phyloP scores from a whole-genome alignment of 2,329 filamentous ascomycete genomes.

The Akanthomyces dipterigenus region DNA sequence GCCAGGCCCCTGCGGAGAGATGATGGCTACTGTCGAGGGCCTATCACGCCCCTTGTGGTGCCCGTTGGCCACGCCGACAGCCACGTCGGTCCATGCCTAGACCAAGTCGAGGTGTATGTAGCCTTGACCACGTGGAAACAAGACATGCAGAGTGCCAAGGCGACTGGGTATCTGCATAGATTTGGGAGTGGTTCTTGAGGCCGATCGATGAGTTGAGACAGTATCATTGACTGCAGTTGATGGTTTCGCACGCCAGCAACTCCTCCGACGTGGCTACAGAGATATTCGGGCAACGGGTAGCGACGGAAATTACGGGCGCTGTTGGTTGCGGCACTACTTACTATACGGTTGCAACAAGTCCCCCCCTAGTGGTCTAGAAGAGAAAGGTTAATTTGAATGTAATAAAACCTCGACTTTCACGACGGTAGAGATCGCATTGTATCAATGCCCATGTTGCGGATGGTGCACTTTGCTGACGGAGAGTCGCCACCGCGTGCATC shows the following conservation, averaged over 20 bases:
- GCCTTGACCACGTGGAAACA: constrained; percentile 4
- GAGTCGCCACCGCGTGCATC: not conserved
- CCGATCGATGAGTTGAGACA: not conserved
- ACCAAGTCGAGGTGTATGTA: not conserved
- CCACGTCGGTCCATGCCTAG: not conserved
- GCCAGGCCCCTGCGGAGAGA: not conserved
- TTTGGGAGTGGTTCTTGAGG: not conserved
- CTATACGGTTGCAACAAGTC: too few species aligned
- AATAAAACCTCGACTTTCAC: not conserved
- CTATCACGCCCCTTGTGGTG: not conserved
- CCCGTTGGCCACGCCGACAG: not conserved
- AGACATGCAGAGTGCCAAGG: constrained; percentile 2
- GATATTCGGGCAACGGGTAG: too few species aligned
- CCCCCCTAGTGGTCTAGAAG: not conserved
- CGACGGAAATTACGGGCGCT: not conserved
- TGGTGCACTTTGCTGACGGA: constrained; percentile 9
- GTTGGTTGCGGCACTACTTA: not conserved
- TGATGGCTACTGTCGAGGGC: not conserved
- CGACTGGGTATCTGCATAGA: not conserved
- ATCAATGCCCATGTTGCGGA: constrained; percentile 1
- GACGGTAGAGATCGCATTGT: not conserved
- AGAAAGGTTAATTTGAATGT: not conserved
- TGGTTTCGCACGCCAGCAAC: too few species aligned
- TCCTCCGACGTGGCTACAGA: too few species aligned
- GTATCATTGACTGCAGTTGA: too few species aligned